Conservation (phyloP, 345 rosid species). For the Triadica sebifera region DNA sequence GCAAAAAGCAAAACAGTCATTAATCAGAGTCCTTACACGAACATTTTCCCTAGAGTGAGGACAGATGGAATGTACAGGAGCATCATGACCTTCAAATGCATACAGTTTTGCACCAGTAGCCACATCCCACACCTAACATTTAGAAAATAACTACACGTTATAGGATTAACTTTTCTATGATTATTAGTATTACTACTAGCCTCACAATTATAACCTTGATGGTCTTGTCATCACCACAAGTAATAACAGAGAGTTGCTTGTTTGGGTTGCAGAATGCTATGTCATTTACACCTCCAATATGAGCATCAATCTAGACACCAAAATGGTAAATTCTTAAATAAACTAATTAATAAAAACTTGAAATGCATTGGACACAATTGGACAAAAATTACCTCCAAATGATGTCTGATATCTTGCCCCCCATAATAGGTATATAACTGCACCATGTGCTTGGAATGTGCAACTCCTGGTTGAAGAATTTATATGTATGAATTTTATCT, state of each 20-base stretch:
- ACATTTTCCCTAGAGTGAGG: slow-evolving; percentile 58
- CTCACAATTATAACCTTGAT: slow-evolving; percentile 50
- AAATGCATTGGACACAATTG: not conserved
- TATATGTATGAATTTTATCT: not conserved
- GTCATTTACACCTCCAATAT: slow-evolving; percentile 73
- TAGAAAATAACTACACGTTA: slow-evolving; percentile 1
- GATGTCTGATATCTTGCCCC: slow-evolving; percentile 29
- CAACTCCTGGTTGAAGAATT: slow-evolving; percentile 39
- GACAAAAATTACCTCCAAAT: slow-evolving; percentile 36
- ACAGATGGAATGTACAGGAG: slow-evolving; percentile 66
- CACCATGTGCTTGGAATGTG: slow-evolving; percentile 42
- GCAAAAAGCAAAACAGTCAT: not conserved
- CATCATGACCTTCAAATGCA: slow-evolving; percentile 76
- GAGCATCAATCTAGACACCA: slow-evolving; percentile 65
- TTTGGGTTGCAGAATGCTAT: slow-evolving; percentile 57
- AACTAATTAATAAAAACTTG: not conserved
- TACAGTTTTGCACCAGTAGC: slow-evolving; percentile 42
- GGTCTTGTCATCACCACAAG: slow-evolving; percentile 84
- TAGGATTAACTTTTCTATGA: not conserved
- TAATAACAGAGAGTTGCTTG: slow-evolving; percentile 50
- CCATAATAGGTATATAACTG: slow-evolving; percentile 35
- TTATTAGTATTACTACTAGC: not conserved
- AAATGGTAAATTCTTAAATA: slow-evolving; percentile 5
- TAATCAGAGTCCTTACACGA: slow-evolving; percentile 38
- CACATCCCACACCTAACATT: slow-evolving; percentile 63